These are phyloP conservation scores for Paramecium caudatum DNA, from an alignment of 73 alveolate genomes.

Conservation along the genomic window DNA sequence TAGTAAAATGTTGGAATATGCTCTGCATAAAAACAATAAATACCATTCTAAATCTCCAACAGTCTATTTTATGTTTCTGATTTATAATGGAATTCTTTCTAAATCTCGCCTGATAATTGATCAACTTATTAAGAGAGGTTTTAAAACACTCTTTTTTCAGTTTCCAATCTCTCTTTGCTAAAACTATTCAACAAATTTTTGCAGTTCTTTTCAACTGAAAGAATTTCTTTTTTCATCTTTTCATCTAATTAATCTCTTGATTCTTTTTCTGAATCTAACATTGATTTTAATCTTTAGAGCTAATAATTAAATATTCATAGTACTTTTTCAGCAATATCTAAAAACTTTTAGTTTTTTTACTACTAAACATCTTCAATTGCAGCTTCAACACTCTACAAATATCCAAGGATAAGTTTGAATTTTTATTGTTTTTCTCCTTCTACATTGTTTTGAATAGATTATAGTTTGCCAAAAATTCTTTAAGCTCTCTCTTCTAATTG, in stretches of 20 bases:
- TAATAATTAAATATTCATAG: not conserved
- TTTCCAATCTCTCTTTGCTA: conserved; percentile 75
- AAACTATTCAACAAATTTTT: conserved; percentile 53
- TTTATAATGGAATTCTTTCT: conserved; percentile 66
- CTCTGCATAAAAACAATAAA: not conserved
- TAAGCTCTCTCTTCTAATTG: conserved; percentile 63
- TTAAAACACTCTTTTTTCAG: conserved; percentile 75
- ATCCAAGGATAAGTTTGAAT: conserved; percentile 52
- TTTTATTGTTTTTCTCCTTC: conserved; percentile 65
- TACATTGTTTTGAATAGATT: conserved; percentile 52
- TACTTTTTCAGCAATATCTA: conserved; percentile 68
- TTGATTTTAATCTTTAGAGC: conserved; percentile 51
- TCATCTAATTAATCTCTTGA: conserved; percentile 54
- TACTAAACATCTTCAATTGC: conserved; percentile 67
- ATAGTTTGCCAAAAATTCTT: conserved; percentile 53
- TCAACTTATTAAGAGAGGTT: conserved; percentile 70
- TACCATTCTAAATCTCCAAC: conserved; percentile 62
- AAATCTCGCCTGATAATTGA: conserved; percentile 69
- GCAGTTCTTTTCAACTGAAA: conserved; percentile 64
- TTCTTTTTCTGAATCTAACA: conserved; percentile 54
- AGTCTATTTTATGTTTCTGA: conserved; percentile 67
- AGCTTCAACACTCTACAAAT: conserved; percentile 45
- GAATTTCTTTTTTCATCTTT: conserved; percentile 64
- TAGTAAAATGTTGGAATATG: conserved; percentile 65
- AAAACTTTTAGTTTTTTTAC: conserved; percentile 60